Percentiles rank a stretch among this genome's conserved stretches.
phyloP scores from a whole-genome alignment of 371 early-diverging fungal genomes.

The Rhizopus microsporus region DNA sequence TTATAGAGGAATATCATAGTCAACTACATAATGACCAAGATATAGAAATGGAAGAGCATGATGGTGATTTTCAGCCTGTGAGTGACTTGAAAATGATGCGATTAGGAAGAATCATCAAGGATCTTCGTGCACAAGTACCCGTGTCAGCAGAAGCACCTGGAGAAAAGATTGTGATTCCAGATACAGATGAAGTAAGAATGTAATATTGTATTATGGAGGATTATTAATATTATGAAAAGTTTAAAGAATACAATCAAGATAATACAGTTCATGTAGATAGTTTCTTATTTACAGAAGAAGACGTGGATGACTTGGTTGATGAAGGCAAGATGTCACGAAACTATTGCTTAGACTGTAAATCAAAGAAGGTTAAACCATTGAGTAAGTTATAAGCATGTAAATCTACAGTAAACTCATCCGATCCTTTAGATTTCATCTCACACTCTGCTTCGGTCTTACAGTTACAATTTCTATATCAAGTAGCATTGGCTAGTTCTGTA shows the following conservation, averaged over 20 bases:
- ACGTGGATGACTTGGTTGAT: slow-evolving; percentile 65
- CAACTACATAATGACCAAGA: slow-evolving; percentile 34
- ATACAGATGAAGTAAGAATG: slow-evolving; percentile 48
- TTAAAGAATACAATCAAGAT: slow-evolving; percentile 51
- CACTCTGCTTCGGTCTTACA: slow-evolving; percentile 66
- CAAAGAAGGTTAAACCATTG: slow-evolving; percentile 51
- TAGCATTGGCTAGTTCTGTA: slow-evolving; percentile 46
- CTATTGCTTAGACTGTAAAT: slow-evolving; percentile 63
- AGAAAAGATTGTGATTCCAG: slow-evolving; percentile 58
- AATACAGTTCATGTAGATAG: slow-evolving; percentile 69
- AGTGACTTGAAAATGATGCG: slow-evolving; percentile 45
- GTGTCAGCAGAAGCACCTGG: slow-evolving; percentile 65
- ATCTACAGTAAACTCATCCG: not conserved
- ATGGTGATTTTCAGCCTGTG: slow-evolving; percentile 40
- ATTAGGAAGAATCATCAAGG: slow-evolving; percentile 55
- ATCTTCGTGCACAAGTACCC: slow-evolving; percentile 55
- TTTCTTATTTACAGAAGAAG: slow-evolving; percentile 66
- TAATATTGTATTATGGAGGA: not conserved
- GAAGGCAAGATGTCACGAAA: slow-evolving; percentile 63
- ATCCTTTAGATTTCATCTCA: slow-evolving; percentile 60
- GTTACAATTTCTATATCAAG: slow-evolving; percentile 63
- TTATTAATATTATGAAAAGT: slow-evolving; percentile 31
- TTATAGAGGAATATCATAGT: slow-evolving; percentile 43
- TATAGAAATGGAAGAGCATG: slow-evolving; percentile 28
- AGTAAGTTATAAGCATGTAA: slow-evolving; percentile 24